These are phyloP conservation scores for Lyophyllum shimeji DNA, from an alignment of 768 basidiomycete genomes.

Conservation along the genomic window DNA sequence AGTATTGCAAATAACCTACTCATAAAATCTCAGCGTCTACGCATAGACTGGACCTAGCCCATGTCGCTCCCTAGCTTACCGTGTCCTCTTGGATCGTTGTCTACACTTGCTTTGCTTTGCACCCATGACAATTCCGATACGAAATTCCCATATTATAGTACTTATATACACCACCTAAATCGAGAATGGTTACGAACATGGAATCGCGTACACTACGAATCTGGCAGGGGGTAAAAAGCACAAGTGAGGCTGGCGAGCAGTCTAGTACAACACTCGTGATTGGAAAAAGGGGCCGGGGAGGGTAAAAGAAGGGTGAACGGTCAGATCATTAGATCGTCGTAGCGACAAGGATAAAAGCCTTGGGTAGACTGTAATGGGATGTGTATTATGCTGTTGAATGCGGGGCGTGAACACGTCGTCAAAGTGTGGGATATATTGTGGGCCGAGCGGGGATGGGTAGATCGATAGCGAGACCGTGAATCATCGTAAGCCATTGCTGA, in stretches of 20 bases:
- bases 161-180: slow-evolving; percentile 13
- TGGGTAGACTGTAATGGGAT: slow-evolving; percentile 6
- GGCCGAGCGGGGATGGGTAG: not conserved
- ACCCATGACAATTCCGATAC: slow-evolving; percentile 1
- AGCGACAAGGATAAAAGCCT: slow-evolving; percentile 11
- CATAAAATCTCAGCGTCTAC: slow-evolving; percentile 1
- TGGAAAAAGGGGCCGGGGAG: not conserved
- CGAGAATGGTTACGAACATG: not conserved
- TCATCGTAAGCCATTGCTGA: slow-evolving; percentile 16
- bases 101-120: slow-evolving; percentile 13
- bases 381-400: slow-evolving; percentile 15
- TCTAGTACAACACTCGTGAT: slow-evolving; percentile 13
- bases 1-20: slow-evolving; percentile 25
- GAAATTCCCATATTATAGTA: slow-evolving; percentile 14
- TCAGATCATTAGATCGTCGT: slow-evolving; percentile 26
- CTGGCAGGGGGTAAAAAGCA: slow-evolving; percentile 1
- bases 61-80: slow-evolving; percentile 5
- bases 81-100: slow-evolving; percentile 4
- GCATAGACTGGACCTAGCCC: slow-evolving; percentile 11
- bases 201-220: slow-evolving; percentile 10
- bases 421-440: slow-evolving; percentile 18
- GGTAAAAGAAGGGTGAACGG: slow-evolving; percentile 19
- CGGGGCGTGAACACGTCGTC: slow-evolving; percentile 13
- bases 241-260: not conserved
- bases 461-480: slow-evolving; percentile 7